phyloP scores from a whole-genome alignment of 768 basidiomycete species.

The Russula compacta region DNA sequence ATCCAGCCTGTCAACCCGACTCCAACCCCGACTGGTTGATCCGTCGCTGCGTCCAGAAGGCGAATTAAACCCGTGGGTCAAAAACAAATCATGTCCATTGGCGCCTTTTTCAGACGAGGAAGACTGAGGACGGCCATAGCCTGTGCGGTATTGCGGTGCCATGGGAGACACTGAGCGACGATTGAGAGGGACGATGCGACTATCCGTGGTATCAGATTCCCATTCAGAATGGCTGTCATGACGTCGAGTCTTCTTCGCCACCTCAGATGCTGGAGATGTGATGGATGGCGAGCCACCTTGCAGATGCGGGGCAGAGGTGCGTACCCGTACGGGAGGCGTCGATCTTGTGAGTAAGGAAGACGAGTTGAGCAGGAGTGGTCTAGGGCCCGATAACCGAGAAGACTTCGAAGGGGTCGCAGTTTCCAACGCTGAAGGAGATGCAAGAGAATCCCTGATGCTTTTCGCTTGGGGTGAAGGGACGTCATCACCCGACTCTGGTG shows the following conservation, averaged over 20 bases:
- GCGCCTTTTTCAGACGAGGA: constrained; percentile 23
- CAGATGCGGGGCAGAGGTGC: constrained; percentile 19
- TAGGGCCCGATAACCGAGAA: constrained; percentile 45
- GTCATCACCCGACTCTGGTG: constrained; percentile 20
- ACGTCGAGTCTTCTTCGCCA: constrained; percentile 28
- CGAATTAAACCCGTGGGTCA: neutral
- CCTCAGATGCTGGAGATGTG: constrained; percentile 48
- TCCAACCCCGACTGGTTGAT: constrained; percentile 27
- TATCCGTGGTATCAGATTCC: constrained; percentile 45
- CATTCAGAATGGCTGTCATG: constrained; percentile 37
- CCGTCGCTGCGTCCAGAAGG: constrained; percentile 20
- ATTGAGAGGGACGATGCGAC: constrained; percentile 55
- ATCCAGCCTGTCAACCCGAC: constrained; percentile 28
- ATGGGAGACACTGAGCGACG: constrained; percentile 64
- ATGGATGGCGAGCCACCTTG: constrained; percentile 49
- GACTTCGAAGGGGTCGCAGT: constrained; percentile 26
- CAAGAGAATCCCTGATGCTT: constrained; percentile 35
- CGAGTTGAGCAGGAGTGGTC: constrained; percentile 57
- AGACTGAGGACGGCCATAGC: constrained; percentile 29
- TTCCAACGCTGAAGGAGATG: constrained; percentile 31
- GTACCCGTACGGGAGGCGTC: constrained; percentile 16
- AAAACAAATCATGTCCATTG: neutral
- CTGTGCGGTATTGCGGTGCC: constrained; percentile 30
- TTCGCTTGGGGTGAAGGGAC: constrained; percentile 33
- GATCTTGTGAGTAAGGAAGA: constrained; percentile 21